phyloP scores from a whole-genome alignment of 176 grass and related monocot species.

The Musa troglodytarum region DNA sequence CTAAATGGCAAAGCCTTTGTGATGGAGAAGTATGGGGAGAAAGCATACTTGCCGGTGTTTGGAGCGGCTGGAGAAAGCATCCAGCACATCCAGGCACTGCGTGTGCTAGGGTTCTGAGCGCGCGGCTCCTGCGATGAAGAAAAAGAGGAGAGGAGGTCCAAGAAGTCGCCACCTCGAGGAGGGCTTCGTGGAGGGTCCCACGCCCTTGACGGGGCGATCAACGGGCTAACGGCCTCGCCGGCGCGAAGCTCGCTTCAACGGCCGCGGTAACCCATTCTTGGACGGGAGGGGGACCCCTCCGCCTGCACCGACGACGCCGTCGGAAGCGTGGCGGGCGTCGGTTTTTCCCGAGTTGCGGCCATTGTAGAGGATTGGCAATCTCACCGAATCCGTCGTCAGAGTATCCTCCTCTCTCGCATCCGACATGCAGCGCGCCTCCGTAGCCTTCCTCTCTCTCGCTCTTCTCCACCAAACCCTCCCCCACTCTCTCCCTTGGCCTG shows the following conservation, averaged over 20 bases:
- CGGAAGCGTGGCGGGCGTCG: constrained; percentile 41
- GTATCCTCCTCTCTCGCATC: constrained; percentile 71
- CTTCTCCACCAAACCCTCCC: constrained; percentile 10
- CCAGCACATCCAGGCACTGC: too few species aligned
- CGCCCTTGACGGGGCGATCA: constrained; percentile 47
- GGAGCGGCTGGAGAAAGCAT: too few species aligned
- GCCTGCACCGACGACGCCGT: constrained; percentile 4
- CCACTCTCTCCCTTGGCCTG: neutral
- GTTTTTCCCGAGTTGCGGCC: constrained; percentile 99
- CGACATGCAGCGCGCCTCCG: constrained; percentile 89
- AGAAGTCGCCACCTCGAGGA: constrained; percentile 55
- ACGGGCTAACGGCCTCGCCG: constrained; percentile 13
- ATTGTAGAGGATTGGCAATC: constrained; percentile 91
- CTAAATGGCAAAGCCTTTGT: too few species aligned
- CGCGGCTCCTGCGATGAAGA: too few species aligned
- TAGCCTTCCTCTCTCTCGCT: constrained; percentile 29
- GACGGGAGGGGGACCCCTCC: constrained; percentile 9
- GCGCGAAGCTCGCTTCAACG: constrained; percentile 22
- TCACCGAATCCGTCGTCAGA: constrained; percentile 74
- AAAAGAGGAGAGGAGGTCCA: neutral
- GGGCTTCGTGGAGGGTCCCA: constrained; percentile 43
- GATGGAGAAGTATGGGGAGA: too few species aligned
- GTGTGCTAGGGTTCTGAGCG: too few species aligned
- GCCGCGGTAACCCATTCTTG: constrained; percentile 30
- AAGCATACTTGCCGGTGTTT: too few species aligned